Evolutionary conservation across 306 rosid species (phyloP).

Genomic region (Corylus avellana): DNA sequence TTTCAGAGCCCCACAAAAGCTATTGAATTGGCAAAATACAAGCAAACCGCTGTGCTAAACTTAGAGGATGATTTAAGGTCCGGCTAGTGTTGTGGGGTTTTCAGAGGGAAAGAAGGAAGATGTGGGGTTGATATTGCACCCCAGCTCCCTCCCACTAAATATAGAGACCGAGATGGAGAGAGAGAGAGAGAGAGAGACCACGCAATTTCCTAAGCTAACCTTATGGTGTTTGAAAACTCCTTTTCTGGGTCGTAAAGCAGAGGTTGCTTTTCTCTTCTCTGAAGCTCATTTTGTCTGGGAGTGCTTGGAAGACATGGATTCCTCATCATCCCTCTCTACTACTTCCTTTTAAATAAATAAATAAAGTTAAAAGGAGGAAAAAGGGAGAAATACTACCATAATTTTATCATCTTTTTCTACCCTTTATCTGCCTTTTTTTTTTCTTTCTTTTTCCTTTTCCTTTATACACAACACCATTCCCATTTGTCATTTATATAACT

Average conservation of each 20-base stretch:
- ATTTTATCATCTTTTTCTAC: conserved; percentile 40
- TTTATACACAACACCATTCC: conserved; percentile 31
- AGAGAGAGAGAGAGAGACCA: conserved; percentile 40
- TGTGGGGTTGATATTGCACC: conserved; percentile 76
- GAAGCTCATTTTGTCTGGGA: conserved; percentile 83
- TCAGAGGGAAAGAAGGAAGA: conserved; percentile 56
- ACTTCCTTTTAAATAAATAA: conserved; percentile 38
- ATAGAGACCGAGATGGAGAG: conserved; percentile 38
- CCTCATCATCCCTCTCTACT: conserved; percentile 50
- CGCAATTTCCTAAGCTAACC: conserved; percentile 91
- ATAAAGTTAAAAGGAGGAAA: conserved; percentile 42
- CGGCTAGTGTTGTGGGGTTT: conserved; percentile 44
- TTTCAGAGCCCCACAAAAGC: conserved; percentile 49
- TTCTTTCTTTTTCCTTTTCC: conserved; percentile 12
- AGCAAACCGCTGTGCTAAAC: conserved; percentile 46
- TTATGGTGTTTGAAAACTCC: conserved; percentile 85
- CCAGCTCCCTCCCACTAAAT: conserved; percentile 49
- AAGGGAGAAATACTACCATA: conserved; percentile 41
- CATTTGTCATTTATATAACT: too few relatives aligned
- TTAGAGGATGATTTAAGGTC: conserved; percentile 24
- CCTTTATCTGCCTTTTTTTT: conserved; percentile 33
- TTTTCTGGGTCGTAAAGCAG: conserved; percentile 95
- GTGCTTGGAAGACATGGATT: conserved; percentile 97
- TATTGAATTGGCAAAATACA: conserved; percentile 57
- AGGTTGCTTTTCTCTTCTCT: conserved; percentile 75